Conservation (phyloP, 2,329 filamentous ascomycete species). For the Ceratocystis huliohia region DNA sequence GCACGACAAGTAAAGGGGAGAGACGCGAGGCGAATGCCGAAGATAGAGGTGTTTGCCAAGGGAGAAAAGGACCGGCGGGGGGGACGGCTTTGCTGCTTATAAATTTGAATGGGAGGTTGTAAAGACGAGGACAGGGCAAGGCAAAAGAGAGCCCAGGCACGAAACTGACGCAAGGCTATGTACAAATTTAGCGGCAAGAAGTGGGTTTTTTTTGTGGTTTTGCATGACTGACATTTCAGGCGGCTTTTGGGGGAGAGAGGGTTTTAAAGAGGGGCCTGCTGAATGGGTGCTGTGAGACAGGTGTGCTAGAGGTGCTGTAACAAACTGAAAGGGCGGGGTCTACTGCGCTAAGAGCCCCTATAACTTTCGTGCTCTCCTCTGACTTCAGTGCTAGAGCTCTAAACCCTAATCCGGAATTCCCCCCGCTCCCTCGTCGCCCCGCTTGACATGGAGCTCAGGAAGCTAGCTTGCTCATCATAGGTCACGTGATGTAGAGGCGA, state of each 20-base stretch:
- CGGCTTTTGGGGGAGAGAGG: background rate
- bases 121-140: background rate
- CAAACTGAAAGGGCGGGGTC: too few species aligned
- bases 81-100: background rate
- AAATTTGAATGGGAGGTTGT: background rate
- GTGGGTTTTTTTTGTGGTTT: background rate
- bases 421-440: background rate
- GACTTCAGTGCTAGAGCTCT: too few species aligned
- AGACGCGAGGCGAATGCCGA: background rate
- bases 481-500: background rate
- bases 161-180: conserved; percentile 1
- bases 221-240: conserved; percentile 5
- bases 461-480: background rate
- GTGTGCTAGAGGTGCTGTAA: background rate
- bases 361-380: too few species aligned
- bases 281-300: background rate
- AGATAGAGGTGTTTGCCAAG: background rate
- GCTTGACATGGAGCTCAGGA: background rate
- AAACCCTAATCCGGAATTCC: background rate
- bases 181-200: background rate
- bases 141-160: background rate
- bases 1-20: too few species aligned
- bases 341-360: too few species aligned
- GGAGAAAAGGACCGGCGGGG: background rate
- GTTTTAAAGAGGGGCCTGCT: background rate